phyloP scores from a whole-genome alignment of 345 rosid species.

The Syzygium aqueum region DNA sequence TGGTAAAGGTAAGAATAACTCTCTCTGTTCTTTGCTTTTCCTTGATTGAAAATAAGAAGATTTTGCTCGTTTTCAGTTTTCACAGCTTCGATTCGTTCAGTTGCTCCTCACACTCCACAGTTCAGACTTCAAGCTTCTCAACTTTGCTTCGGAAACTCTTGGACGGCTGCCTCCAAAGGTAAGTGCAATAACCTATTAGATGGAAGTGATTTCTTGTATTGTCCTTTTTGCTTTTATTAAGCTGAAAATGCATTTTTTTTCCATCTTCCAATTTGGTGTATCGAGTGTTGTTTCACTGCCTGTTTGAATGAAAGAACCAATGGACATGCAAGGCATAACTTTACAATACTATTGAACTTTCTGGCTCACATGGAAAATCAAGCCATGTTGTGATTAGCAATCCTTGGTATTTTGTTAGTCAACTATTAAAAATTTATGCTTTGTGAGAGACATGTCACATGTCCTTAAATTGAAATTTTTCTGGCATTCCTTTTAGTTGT shows the following conservation, averaged over 20 bases:
- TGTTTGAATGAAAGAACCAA: not conserved
- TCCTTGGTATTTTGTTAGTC: not conserved
- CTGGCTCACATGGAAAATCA: not conserved
- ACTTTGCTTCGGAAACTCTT: not conserved
- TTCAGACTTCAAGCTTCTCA: not conserved
- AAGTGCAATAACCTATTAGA: not conserved
- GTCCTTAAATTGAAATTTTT: not conserved
- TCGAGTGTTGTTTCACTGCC: not conserved
- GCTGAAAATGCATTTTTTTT: not conserved
- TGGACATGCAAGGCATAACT: not conserved
- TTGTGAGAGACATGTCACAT: not conserved
- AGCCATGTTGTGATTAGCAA: not conserved
- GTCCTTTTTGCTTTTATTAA: not conserved
- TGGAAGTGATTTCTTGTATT: not conserved
- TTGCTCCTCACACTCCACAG: not conserved
- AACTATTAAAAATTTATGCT: not conserved
- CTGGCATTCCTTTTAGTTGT: constrained; percentile 24
- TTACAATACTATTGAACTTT: not conserved
- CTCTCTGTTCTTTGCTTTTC: not conserved
- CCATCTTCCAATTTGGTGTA: not conserved
- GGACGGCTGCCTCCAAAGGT: not conserved
- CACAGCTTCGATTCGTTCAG: not conserved
- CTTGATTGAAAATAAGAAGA: not conserved
- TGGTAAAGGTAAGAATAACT: no score
- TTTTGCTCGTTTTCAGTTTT: not conserved